Percentiles rank a stretch among this genome's conserved stretches.
Conservation (phyloP, 108 stramenopile genomes). For the Pseudonitzschia pungens region DNA sequence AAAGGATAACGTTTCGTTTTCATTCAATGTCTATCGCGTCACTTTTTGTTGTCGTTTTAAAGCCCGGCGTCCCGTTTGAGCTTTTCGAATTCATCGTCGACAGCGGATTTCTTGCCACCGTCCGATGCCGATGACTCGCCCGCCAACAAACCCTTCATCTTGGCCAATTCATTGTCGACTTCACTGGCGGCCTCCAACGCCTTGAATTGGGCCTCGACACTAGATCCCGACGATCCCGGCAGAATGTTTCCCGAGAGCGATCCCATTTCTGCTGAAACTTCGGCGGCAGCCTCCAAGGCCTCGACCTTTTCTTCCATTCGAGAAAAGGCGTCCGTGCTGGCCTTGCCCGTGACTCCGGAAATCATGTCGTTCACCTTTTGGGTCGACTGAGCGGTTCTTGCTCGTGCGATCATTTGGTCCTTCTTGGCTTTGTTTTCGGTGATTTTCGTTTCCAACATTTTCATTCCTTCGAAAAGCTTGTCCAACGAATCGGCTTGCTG, state of each 20-base stretch:
- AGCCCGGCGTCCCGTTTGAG: constrained; percentile 61
- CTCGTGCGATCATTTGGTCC: constrained; percentile 94
- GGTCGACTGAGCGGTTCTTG: constrained; percentile 93
- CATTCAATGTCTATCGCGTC: too few species aligned
- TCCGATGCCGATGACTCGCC: constrained; percentile 16
- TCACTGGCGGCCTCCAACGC: constrained; percentile 71
- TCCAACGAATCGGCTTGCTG: constrained; percentile 75
- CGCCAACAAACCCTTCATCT: constrained; percentile 79
- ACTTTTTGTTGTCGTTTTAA: constrained; percentile 5
- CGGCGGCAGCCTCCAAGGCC: constrained; percentile 88
- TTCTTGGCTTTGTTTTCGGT: constrained; percentile 92
- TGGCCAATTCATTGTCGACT: constrained; percentile 89
- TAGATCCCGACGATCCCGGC: constrained; percentile 66
- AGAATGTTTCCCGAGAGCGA: constrained; percentile 48
- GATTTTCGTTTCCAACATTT: constrained; percentile 91
- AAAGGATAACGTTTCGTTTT: too few species aligned
- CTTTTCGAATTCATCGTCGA: constrained; percentile 89
- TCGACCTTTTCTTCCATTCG: constrained; percentile 98
- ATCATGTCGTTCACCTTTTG: constrained; percentile 97
- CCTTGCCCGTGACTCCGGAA: constrained; percentile 81
- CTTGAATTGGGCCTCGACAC: constrained; percentile 87
- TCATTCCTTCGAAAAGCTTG: constrained; percentile 93
- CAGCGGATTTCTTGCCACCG: constrained; percentile 24
- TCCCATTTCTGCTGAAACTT: constrained; percentile 92
- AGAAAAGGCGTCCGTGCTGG: constrained; percentile 92